Evolutionary conservation across 2,329 filamentous ascomycete species (phyloP), one percentile per base, ranked within the genome.

Genomic region (Didymella segeticola): DNA sequence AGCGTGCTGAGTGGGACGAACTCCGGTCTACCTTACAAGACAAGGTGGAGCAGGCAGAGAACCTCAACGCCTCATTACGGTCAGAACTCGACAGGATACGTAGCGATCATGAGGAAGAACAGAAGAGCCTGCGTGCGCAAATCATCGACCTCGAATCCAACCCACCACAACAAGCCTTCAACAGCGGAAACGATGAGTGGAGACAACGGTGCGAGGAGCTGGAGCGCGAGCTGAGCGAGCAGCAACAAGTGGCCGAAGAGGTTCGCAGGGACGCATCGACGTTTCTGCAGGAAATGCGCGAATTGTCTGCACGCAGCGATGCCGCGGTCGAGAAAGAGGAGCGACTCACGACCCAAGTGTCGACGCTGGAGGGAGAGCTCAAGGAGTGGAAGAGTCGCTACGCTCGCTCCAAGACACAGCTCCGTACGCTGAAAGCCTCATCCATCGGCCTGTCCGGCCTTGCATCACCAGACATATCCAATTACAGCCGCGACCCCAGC

Each of bases 351-450:
- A 84, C 83, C 59, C 89, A 89, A 38, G 87, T 97, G 26, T 83
- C 89, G 51, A 81, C 84, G 48, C 82, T 99, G 5, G 91, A 97
- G 74, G 81, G 85, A 19, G 92, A 98, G 70, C 86, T 96, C 39
- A 89, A 89, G 48, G 88, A 93, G 43, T 99, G 95, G 95, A 91
- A 92, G 70, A 86, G 88, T 64, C 89, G 93, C 38, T 98, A 97
- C 70, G 89, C 92, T 22, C 89, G 88, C 62, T 84, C 90, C 30
- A 97, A 96, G 78, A 90, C 93, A 2, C 93, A 97, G 73, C 80
- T 96, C 42, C 86, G 93, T 45, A 89, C 84, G 67, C 82, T 96
- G 71, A 88, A 91, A 45, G 87, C 90, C 5, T 91, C 91, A 0
- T 95, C 92, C 0, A 85, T 90, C 56, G 91, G 90, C 11, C 79